Evolutionary conservation across 1,284 basidiomycete species (phyloP).

Genomic region (Trichosporon coremiiforme): DNA sequence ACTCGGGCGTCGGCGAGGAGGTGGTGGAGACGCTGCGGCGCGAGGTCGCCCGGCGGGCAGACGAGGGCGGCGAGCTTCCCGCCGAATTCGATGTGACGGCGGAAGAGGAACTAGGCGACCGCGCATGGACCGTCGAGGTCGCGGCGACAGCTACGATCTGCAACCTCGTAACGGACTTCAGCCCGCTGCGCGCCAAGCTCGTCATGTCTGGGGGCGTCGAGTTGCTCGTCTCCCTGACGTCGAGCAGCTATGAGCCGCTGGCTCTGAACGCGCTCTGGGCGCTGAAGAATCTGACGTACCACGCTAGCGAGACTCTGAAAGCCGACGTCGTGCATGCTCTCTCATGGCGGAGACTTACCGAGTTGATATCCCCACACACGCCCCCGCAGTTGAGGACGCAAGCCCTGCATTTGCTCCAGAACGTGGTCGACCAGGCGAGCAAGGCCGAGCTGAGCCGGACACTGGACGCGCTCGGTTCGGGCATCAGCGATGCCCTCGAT

Average conservation of each 20-base stretch:
- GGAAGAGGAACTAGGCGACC: slow-evolving; percentile 54
- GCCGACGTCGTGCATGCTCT: slow-evolving; percentile 65
- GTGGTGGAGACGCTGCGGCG: slow-evolving; percentile 65
- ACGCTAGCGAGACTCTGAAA: slow-evolving; percentile 65
- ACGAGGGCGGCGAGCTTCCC: slow-evolving; percentile 20
- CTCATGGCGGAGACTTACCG: slow-evolving; percentile 60
- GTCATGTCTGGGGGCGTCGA: slow-evolving; percentile 67
- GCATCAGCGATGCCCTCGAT: not conserved
- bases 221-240: slow-evolving; percentile 64
- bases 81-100: slow-evolving; percentile 28
- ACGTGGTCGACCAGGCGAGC: slow-evolving; percentile 49
- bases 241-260: slow-evolving; percentile 63
- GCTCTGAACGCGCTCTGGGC: slow-evolving; percentile 75
- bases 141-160: slow-evolving; percentile 76
- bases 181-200: slow-evolving; percentile 69
- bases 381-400: slow-evolving; percentile 43
- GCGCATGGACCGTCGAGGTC: slow-evolving; percentile 70
- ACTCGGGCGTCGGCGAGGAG: slow-evolving; percentile 72
- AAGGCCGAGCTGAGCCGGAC: slow-evolving; percentile 40
- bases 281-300: slow-evolving; percentile 73
- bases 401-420: slow-evolving; percentile 50
- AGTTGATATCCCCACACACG: slow-evolving; percentile 33
- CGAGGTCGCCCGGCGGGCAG: slow-evolving; percentile 35
- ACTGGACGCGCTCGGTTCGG: slow-evolving; percentile 45
- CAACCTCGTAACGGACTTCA: slow-evolving; percentile 83